Base-by-base conservation (phyloP, 192 early-diverging fungal species). In the Gryganskiella cystojenkinii region DNA sequence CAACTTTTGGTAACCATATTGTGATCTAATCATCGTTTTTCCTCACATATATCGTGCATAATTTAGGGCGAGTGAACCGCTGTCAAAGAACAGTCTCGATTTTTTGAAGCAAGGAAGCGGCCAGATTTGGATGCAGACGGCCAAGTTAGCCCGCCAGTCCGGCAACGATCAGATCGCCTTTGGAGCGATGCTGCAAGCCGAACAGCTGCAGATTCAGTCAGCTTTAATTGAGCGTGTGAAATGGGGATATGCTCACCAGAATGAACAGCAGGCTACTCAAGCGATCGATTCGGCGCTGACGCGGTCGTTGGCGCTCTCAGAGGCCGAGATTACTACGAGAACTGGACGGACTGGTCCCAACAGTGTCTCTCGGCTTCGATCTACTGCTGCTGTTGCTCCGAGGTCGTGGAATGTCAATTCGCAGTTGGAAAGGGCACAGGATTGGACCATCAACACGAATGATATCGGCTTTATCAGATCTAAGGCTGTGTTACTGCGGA, bases 81-180 rank as follows among this genome's bases (percentile, higher is more conserved):
- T 28, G n/a, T 3, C 9, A 25, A 24, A 46, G 24, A 49, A 46
- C 1, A 67, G 57, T 8, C 6, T 30, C 24, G 0, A 17, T 15
- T 67, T 46, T 30, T 44, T 73, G 6, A 55, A 65, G 4, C 57
- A 64, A 1, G 62, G 87, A 49, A 80, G 80, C 52, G 88, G 90
- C 9, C 43, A 49, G n/a, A 63, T 90, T 1, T 93, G 92, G 91
- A 70, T 93, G 4, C 80, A 90, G 56, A 86, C 85, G 15, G 91
- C 92, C 9, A 84, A 82, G 55, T 63, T 60, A 2, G 83, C 90
- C 0, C 76, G 90, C 10, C 87, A 92, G 59, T 83, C 84, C 10
- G 85, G 84, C 0, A 80, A 89, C 64, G 67, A 82, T 27, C 84
- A 88, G 43, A 72, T 90, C 1, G 86, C 88, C 2, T 92, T 85